phyloP scores from a whole-genome alignment of 202 grass and related monocot species.

The Panicum virgatum region DNA sequence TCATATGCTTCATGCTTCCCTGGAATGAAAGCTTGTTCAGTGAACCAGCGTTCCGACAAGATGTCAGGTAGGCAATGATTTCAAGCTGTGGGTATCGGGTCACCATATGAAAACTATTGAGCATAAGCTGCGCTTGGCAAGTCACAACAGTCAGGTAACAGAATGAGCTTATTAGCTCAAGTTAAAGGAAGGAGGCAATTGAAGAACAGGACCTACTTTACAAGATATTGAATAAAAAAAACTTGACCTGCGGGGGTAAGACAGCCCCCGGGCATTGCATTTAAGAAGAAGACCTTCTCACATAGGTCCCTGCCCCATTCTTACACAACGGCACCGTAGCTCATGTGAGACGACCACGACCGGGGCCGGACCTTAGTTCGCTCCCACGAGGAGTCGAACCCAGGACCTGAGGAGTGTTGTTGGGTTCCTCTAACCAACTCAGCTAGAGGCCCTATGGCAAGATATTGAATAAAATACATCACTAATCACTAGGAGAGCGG shows the following conservation, averaged over 20 bases:
- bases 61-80: conserved; percentile 35
- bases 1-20: conserved; percentile 29
- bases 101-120: conserved; percentile 29
- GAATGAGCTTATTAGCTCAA: conserved; percentile 26
- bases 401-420: too few relatives aligned
- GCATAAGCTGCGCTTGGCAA: conserved; percentile 5
- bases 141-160: background rate
- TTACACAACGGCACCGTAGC: too few relatives aligned
- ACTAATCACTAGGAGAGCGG: background rate
- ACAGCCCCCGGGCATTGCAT: too few relatives aligned
- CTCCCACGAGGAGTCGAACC: too few relatives aligned
- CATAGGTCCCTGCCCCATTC: too few relatives aligned
- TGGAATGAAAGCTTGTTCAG: background rate
- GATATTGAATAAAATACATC: background rate
- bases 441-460: too few relatives aligned
- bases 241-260: too few relatives aligned
- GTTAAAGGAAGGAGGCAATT: conserved; percentile 1
- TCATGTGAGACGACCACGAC: too few relatives aligned
- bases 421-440: too few relatives aligned
- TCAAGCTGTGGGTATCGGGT: background rate
- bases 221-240: too few relatives aligned
- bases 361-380: too few relatives aligned
- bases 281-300: too few relatives aligned
- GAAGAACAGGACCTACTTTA: background rate
- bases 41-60: conserved; percentile 9